phyloP scores from a whole-genome alignment of 257 asterid species.

The Forsythia viridissima region DNA sequence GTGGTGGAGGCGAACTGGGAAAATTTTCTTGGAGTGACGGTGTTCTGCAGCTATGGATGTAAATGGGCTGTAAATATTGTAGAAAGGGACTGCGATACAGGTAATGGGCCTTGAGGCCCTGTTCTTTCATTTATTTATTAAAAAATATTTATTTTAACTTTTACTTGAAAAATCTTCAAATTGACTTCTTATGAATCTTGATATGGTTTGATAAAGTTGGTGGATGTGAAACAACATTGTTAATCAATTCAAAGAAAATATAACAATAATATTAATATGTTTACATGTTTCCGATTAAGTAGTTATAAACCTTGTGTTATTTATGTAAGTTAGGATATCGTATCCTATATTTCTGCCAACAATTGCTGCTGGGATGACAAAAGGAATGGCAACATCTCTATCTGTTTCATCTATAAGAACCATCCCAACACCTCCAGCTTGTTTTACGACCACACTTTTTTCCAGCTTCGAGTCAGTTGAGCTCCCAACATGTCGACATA shows the following conservation, averaged over 20 bases:
- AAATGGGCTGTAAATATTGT: background rate
- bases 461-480: conserved; percentile 82
- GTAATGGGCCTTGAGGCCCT: background rate
- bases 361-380: conserved; percentile 80
- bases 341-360: conserved; percentile 61
- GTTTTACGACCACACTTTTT: conserved; percentile 66
- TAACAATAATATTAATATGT: too few species aligned
- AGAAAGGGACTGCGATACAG: background rate
- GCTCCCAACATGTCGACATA: conserved; percentile 84
- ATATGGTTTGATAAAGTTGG: too few species aligned
- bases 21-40: background rate
- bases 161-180: too few species aligned
- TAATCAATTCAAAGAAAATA: too few species aligned
- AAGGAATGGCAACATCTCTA: conserved; percentile 85
- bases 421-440: conserved; percentile 94
- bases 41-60: background rate
- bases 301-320: conserved; percentile 49
- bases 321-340: conserved; percentile 70
- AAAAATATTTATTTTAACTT: too few species aligned
- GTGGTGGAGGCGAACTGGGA: background rate
- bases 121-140: background rate
- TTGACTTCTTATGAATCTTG: background rate
- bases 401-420: conserved; percentile 81
- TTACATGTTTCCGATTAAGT: too few species aligned
- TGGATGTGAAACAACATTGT: too few species aligned